Base-by-base conservation (phyloP, 163 green algal genomes). In the Trebouxia gelatinosa region DNA sequence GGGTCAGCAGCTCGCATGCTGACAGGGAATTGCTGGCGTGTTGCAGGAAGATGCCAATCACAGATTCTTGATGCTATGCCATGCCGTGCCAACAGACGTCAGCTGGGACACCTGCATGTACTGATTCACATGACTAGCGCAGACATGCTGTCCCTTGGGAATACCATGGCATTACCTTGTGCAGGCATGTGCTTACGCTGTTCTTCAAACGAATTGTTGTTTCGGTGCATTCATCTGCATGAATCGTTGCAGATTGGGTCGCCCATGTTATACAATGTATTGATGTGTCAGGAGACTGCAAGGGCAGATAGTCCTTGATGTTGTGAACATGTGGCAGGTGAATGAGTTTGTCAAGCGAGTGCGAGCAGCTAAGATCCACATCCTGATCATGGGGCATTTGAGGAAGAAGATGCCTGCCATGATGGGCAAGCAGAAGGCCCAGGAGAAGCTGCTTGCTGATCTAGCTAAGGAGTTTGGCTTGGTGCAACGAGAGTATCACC, bases 261-360 rank as follows among this genome's bases (percentile, higher is more conserved):
- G n/a, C n/a, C n/a, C n/a, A n/a, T n/a, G n/a, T n/a, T n/a, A n/a
- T n/a, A n/a, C n/a, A n/a, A n/a, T n/a, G n/a, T n/a, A n/a, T n/a
- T n/a, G n/a, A n/a, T n/a, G n/a, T n/a, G n/a, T n/a, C n/a, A n/a
- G n/a, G n/a, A n/a, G n/a, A n/a, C n/a, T n/a, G n/a, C n/a, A n/a
- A n/a, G n/a, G n/a, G n/a, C n/a, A n/a, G n/a, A n/a, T n/a, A n/a
- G n/a, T n/a, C n/a, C n/a, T n/a, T n/a, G n/a, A n/a, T n/a, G n/a
- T n/a, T n/a, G n/a, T n/a, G n/a, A n/a, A n/a, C n/a, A n/a, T n/a
- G n/a, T n/a, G n/a, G 17, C 84, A 95, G 92, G 91, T 99, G 58
- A 98, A 98, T 80, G 95, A 99, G 86, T 98, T 99, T 88, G 95
- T 98, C 23, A 99, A 99, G 89, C 86, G 95, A n/a, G 89, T 98